These are phyloP conservation scores for Crepidotus variabilis DNA, from an alignment of 768 basidiomycete species.

Conservation along the genomic window DNA sequence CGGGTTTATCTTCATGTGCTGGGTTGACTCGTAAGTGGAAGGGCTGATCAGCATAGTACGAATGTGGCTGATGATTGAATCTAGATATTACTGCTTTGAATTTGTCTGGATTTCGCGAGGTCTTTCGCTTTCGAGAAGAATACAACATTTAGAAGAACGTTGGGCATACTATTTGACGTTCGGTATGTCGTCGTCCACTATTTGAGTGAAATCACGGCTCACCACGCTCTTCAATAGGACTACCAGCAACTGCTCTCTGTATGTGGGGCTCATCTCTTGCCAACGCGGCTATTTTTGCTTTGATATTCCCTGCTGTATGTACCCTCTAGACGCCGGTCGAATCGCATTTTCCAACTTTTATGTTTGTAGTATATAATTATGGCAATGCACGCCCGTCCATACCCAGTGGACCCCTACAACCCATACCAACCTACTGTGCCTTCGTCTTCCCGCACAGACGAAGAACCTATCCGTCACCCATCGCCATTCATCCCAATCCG, in stretches of 20 bases:
- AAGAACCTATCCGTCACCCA: conserved; percentile 46
- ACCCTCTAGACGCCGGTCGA: neutral
- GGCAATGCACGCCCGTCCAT: conserved; percentile 73
- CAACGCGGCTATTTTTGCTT: conserved; percentile 79
- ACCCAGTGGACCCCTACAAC: conserved; percentile 74
- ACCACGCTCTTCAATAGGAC: too few species aligned
- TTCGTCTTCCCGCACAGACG: neutral
- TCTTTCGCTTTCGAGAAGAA: conserved; percentile 60
- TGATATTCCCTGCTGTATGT: conserved; percentile 75
- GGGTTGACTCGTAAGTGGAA: conserved; percentile 88
- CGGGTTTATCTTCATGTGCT: conserved; percentile 75
- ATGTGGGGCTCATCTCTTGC: conserved; percentile 71
- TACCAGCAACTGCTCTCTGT: conserved; percentile 71
- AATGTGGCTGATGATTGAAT: neutral
- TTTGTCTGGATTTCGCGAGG: conserved; percentile 80
- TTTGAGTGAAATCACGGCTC: neutral
- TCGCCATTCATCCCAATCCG: conserved; percentile 80
- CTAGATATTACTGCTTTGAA: conserved; percentile 88
- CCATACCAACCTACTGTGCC: conserved; percentile 27
- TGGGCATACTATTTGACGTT: conserved; percentile 90
- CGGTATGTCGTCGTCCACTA: conserved; percentile 37
- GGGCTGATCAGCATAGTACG: neutral
- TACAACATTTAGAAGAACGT: conserved; percentile 78
- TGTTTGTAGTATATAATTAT: conserved; percentile 73
- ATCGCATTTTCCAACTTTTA: conserved; percentile 5